Evolutionary conservation across 306 rosid genomes (phyloP).

Genomic region (Begonia masoniana): DNA sequence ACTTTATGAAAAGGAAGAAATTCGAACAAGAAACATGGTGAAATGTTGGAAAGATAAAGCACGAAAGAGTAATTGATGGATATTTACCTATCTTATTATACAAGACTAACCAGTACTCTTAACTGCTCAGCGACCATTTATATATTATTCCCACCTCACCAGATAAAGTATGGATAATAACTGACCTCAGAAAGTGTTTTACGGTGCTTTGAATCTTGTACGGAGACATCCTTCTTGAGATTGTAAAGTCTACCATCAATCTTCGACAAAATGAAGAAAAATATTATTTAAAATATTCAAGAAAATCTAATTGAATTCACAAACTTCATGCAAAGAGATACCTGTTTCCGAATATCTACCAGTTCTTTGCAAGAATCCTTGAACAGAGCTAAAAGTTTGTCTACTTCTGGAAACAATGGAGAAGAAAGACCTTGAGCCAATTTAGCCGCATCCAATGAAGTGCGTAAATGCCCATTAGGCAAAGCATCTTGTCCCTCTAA

Average conservation of each 20-base stretch:
- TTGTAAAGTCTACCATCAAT: constrained; percentile 73
- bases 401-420: constrained; percentile 86
- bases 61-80: too few species aligned
- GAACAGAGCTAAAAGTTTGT: constrained; percentile 67
- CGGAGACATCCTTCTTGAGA: constrained; percentile 84
- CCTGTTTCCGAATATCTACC: constrained; percentile 92
- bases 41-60: too few species aligned
- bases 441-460: constrained; percentile 35
- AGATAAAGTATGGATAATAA: not conserved
- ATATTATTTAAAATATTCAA: constrained; percentile 1
- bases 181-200: constrained; percentile 89
- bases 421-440: constrained; percentile 34
- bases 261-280: constrained; percentile 21
- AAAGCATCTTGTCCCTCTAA: constrained; percentile 46
- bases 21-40: not conserved
- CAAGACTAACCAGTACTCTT: too few species aligned
- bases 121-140: too few species aligned
- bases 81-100: too few species aligned
- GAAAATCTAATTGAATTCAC: not conserved
- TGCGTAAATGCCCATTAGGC: constrained; percentile 52
- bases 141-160: too few species aligned
- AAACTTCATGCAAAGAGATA: constrained; percentile 11
- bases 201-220: constrained; percentile 88
- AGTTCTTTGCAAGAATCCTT: constrained; percentile 87
- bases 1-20: not conserved